Conservation (phyloP, 2,329 filamentous ascomycete species). For the Gremmenia infestans region DNA sequence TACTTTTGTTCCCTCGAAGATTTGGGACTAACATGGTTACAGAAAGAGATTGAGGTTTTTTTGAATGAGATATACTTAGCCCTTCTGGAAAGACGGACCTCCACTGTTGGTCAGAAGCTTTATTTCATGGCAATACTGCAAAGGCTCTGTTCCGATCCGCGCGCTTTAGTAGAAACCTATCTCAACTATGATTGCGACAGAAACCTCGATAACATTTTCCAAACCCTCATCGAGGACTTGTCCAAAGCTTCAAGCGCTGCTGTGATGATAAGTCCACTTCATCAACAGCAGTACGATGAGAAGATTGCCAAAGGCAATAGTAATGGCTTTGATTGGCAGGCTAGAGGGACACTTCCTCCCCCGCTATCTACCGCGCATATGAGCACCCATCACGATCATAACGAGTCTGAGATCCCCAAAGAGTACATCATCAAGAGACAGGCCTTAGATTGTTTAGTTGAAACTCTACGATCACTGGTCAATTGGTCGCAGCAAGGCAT, state of each 20-base stretch:
- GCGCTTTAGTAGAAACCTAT: slow-evolving; percentile 89
- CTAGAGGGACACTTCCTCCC: slow-evolving; percentile 78
- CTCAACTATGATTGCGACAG: slow-evolving; percentile 98
- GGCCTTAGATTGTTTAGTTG: slow-evolving; percentile 81
- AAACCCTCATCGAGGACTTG: slow-evolving; percentile 88
- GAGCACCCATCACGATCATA: slow-evolving; percentile 44
- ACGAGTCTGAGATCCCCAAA: slow-evolving; percentile 69
- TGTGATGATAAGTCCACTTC: slow-evolving; percentile 65
- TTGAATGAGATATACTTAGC: slow-evolving; percentile 95
- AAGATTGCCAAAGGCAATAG: slow-evolving; percentile 52
- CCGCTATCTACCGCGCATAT: slow-evolving; percentile 58
- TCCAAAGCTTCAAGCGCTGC: slow-evolving; percentile 80
- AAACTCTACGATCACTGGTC: slow-evolving; percentile 82
- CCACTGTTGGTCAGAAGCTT: slow-evolving; percentile 84
- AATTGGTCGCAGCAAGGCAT: slow-evolving; percentile 73
- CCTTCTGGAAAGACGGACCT: slow-evolving; percentile 80
- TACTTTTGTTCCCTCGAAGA: background rate
- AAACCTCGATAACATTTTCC: slow-evolving; percentile 94
- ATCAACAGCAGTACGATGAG: slow-evolving; percentile 86
- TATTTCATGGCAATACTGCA: slow-evolving; percentile 85
- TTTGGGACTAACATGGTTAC: slow-evolving; percentile 13
- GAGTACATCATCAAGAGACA: slow-evolving; percentile 91
- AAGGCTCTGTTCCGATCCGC: slow-evolving; percentile 77
- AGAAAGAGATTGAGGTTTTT: slow-evolving; percentile 98
- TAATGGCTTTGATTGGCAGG: slow-evolving; percentile 71